These are phyloP conservation scores for Colletotrichum tofieldiae DNA, from an alignment of 2,329 filamentous ascomycete genomes.

Conservation along the genomic window DNA sequence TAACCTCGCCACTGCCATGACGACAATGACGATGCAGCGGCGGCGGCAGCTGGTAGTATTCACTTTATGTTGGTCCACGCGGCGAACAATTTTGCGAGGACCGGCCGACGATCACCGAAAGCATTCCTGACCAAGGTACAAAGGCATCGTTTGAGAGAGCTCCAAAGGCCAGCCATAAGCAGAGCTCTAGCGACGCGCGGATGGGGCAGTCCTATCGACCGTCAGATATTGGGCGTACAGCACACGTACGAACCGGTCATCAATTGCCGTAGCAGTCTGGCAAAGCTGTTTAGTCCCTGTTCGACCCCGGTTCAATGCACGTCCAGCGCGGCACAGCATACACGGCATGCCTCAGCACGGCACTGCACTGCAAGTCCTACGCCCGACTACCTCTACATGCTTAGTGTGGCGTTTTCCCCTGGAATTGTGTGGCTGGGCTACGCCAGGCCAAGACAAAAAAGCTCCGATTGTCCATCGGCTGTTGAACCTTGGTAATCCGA, in stretches of 20 bases:
- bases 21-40: conserved; percentile 8
- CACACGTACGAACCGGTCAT: conserved; percentile 10
- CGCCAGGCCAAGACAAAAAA: conserved; percentile 24
- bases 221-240: conserved; percentile 13
- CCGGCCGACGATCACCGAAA: neutral
- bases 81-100: conserved; percentile 17
- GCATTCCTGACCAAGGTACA: neutral
- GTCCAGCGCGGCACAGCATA: conserved; percentile 18
- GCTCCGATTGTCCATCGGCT: neutral
- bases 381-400: conserved; percentile 7
- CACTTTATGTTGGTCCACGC: neutral
- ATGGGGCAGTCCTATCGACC: conserved; percentile 20
- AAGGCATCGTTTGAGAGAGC: neutral
- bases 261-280: conserved; percentile 1
- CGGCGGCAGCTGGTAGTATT: conserved; percentile 13
- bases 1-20: conserved; percentile 7
- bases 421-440: conserved; percentile 28
- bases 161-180: neutral
- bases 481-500: neutral
- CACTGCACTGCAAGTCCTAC: conserved; percentile 24
- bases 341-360: conserved; percentile 25
- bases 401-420: conserved; percentile 3
- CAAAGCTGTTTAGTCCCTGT: conserved; percentile 6
- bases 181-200: neutral
- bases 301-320: conserved; percentile 22